Conservation (phyloP, 2,329 filamentous ascomycete genomes). For the Pyrenophora teres region DNA sequence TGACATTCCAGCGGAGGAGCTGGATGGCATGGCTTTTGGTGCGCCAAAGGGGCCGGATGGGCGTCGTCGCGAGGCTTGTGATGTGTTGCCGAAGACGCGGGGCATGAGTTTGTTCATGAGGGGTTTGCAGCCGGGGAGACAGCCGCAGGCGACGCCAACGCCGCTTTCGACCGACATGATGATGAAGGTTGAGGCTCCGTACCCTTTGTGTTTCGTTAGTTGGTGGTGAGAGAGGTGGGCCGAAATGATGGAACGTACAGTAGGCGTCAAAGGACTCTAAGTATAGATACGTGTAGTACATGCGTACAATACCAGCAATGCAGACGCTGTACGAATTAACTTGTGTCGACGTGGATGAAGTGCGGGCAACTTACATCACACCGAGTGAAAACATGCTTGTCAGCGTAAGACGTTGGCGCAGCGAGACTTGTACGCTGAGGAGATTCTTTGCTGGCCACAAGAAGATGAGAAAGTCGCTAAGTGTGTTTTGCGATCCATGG, state of each 20-base stretch:
- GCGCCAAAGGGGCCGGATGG: slow-evolving; percentile 5
- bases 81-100: slow-evolving; percentile 26
- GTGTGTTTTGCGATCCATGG: slow-evolving; percentile 27
- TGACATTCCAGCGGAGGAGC: neutral
- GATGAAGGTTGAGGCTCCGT: slow-evolving; percentile 34
- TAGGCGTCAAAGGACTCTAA: slow-evolving; percentile 33
- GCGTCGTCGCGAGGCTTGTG: slow-evolving; percentile 11
- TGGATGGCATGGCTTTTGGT: neutral
- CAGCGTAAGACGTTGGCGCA: slow-evolving; percentile 35
- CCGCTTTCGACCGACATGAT: slow-evolving; percentile 36
- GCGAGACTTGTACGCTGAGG: slow-evolving; percentile 31
- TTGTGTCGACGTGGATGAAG: slow-evolving; percentile 9
- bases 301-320: slow-evolving; percentile 35
- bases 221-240: neutral
- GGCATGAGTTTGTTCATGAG: slow-evolving; percentile 35
- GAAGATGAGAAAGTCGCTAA: slow-evolving; percentile 42
- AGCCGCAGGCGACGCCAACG: slow-evolving; percentile 40
- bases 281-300: slow-evolving; percentile 37
- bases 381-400: slow-evolving; percentile 40
- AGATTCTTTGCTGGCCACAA: slow-evolving; percentile 41
- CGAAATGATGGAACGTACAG: slow-evolving; percentile 21
- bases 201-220: slow-evolving; percentile 15
- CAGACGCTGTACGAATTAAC: slow-evolving; percentile 38
- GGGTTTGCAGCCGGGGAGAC: slow-evolving; percentile 41
- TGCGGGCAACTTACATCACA: slow-evolving; percentile 22